A percentile compares a stretch with the other conserved stretches of the same genome.
Conservation (phyloP, 345 rosid genomes). For the Orychophragmus violaceus region DNA sequence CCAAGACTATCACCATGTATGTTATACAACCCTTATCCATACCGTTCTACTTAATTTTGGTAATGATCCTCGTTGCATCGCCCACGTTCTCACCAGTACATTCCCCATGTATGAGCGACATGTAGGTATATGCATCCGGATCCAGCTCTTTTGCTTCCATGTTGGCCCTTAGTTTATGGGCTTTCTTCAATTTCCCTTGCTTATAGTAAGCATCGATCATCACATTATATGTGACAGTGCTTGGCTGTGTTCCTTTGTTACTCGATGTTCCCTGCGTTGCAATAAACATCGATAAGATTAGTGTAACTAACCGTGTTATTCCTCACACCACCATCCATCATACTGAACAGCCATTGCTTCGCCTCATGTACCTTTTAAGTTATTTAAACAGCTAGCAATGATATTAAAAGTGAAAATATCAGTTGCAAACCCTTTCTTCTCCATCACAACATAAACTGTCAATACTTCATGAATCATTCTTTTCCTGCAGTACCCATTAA, state of each 20-base stretch:
- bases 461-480: slow-evolving; percentile 69
- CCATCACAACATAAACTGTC: slow-evolving; percentile 44
- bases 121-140: slow-evolving; percentile 60
- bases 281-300: slow-evolving; percentile 61
- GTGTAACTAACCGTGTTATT: slow-evolving; percentile 57
- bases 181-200: slow-evolving; percentile 62
- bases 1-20: slow-evolving; percentile 58
- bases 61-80: slow-evolving; percentile 54
- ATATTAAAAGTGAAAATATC: slow-evolving; percentile 58
- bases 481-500: slow-evolving; percentile 61
- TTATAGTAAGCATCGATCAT: slow-evolving; percentile 60
- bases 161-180: slow-evolving; percentile 46
- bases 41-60: slow-evolving; percentile 48
- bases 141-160: slow-evolving; percentile 48
- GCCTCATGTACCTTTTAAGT: slow-evolving; percentile 56
- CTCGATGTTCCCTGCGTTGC: slow-evolving; percentile 75
- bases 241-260: slow-evolving; percentile 46
- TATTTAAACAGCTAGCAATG: slow-evolving; percentile 57
- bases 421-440: slow-evolving; percentile 57
- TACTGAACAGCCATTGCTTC: slow-evolving; percentile 48
- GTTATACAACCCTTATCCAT: slow-evolving; percentile 41
- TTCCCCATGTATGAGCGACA: slow-evolving; percentile 75
- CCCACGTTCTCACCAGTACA: slow-evolving; percentile 56
- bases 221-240: slow-evolving; percentile 52
- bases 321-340: slow-evolving; percentile 46